Base-by-base conservation (phyloP, 169 alveolate species). In the Eimeria sp. region DNA sequence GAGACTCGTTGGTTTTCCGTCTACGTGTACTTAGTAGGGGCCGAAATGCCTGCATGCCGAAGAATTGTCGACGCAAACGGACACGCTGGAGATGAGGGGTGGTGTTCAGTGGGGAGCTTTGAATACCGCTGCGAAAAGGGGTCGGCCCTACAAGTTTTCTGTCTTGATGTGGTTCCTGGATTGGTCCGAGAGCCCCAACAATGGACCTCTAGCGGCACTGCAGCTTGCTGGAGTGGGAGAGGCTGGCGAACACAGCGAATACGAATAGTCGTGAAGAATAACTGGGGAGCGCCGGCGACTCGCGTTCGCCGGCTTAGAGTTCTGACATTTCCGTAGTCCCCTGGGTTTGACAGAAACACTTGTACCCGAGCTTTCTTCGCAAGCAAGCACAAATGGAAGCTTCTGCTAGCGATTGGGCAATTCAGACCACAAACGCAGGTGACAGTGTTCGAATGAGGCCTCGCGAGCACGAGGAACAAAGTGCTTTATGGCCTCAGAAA, bases 201-300 rank as follows among this genome's bases (percentile, higher is more conserved):
- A 0, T 58, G 49, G 80, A 34, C 25, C 13, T 22, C 61, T 16
- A 14, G 25, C 40, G 58, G 76, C 45, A 58, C 63, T 18, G 34
- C 18, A 13, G 92, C 78, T 2, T 84, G 75, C 43, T 5, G 78
- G 57, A 70, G 0, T 22, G 47, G 45, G 5, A 45, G 4, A 4
- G 92, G 63, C 40, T 84, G 92, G 92, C 78, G 10, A 1, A 84
- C 92, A 22, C 72, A 61, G 3, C 92, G 92, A 16, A 63, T 84
- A 7, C 57, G 49, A 22, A 30, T 84, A 5, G 92, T 84, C n/a
- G 6, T 84, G 22, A 58, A 84, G 25, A 47, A 20, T 9, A 84
- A 84, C 47, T 84, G 92, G 92, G 92, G 92, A 61, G 92, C 78
- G 18, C 63, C 27, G 18, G 92, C 92, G 27, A 84, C 92, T 22